Evolutionary conservation across 2,329 filamentous ascomycete genomes (phyloP).

Genomic region (Helotiales sp.): DNA sequence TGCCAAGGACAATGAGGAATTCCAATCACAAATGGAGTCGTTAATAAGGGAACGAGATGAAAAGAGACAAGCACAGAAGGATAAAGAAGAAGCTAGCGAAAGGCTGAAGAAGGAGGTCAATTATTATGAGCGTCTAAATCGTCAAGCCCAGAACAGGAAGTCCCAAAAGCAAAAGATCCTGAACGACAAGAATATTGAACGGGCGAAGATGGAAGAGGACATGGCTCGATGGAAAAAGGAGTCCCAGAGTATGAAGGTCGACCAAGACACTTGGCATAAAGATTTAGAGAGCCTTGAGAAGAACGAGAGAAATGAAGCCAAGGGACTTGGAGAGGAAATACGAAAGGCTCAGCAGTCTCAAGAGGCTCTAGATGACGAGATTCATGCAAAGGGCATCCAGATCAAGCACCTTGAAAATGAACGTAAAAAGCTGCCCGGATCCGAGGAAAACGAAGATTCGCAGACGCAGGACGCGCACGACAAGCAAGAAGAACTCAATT

Average conservation of each 20-base stretch:
- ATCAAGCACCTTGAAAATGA: slow-evolving; percentile 75
- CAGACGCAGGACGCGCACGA: slow-evolving; percentile 30
- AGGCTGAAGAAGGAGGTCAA: slow-evolving; percentile 81
- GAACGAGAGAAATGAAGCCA: slow-evolving; percentile 52
- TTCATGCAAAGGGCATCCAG: slow-evolving; percentile 68
- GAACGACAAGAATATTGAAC: slow-evolving; percentile 67
- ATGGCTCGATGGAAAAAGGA: slow-evolving; percentile 68
- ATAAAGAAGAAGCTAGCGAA: slow-evolving; percentile 88
- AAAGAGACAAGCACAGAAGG: slow-evolving; percentile 74
- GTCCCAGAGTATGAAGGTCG: slow-evolving; percentile 57
- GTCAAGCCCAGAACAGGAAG: slow-evolving; percentile 75
- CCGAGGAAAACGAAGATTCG: slow-evolving; percentile 55
- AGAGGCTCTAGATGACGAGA: slow-evolving; percentile 64
- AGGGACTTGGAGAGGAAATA: slow-evolving; percentile 55
- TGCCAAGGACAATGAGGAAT: slow-evolving; percentile 70
- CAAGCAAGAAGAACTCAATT: slow-evolving; percentile 33
- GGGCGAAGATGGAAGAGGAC: slow-evolving; percentile 68
- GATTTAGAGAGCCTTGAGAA: slow-evolving; percentile 53
- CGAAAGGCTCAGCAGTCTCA: slow-evolving; percentile 58
- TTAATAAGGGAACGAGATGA: slow-evolving; percentile 77
- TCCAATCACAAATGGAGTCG: slow-evolving; percentile 63
- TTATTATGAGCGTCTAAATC: slow-evolving; percentile 77
- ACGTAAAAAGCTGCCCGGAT: slow-evolving; percentile 61
- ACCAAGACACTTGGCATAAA: slow-evolving; percentile 53
- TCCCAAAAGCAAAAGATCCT: slow-evolving; percentile 73